Evolutionary conservation across 805 yeast genomes (phyloP).

Genomic region (Candida sanyiensis): DNA sequence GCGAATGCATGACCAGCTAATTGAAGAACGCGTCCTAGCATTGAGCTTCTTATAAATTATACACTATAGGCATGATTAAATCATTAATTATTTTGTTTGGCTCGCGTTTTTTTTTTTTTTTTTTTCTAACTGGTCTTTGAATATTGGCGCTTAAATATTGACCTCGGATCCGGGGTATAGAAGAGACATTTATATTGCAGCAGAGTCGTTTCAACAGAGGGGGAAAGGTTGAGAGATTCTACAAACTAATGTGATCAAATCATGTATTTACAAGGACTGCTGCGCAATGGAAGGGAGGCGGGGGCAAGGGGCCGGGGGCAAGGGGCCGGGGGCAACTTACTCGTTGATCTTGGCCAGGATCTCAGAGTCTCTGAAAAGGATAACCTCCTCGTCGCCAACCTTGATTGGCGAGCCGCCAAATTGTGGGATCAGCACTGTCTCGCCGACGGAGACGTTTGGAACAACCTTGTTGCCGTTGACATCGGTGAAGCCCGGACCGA

Average conservation of each 20-base stretch:
- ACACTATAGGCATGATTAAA: too few relatives aligned
- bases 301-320: too few relatives aligned
- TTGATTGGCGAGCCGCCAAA: constrained; percentile 90
- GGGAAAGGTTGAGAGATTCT: not conserved
- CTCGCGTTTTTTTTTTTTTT: too few relatives aligned
- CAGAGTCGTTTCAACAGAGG: too few relatives aligned
- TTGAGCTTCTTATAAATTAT: too few relatives aligned
- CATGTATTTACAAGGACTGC: constrained; percentile 9
- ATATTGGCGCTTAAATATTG: not conserved
- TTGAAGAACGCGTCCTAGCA: too few relatives aligned
- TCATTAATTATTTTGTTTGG: too few relatives aligned
- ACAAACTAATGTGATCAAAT: not conserved
- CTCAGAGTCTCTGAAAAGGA: constrained; percentile 89
- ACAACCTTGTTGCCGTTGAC: constrained; percentile 66
- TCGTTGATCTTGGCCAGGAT: constrained; percentile 88
- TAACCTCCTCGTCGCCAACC: constrained; percentile 74
- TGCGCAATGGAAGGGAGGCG: too few relatives aligned
- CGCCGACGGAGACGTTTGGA: constrained; percentile 82
- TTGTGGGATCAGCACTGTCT: constrained; percentile 87
- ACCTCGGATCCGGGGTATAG: not conserved
- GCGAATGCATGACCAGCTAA: too few relatives aligned
- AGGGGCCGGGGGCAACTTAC: constrained; percentile 22
- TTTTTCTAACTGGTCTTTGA: too few relatives aligned
- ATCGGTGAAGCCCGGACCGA: constrained; percentile 89
- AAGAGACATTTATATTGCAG: too few relatives aligned